These are phyloP conservation scores for Phaeolepiota aurea DNA, from an alignment of 768 basidiomycete species.

Conservation along the genomic window DNA sequence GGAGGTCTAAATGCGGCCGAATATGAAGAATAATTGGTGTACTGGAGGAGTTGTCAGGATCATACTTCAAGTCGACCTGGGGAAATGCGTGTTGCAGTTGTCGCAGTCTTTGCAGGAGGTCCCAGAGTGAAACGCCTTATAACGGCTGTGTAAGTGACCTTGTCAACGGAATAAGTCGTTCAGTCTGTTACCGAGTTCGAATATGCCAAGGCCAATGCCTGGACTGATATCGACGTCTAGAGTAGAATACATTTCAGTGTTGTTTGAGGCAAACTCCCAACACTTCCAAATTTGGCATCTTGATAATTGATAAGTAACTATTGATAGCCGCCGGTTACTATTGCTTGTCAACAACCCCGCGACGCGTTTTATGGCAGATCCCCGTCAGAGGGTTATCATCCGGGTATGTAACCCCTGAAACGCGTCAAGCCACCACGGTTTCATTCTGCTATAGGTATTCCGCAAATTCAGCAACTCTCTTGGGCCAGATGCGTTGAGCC, in stretches of 20 bases:
- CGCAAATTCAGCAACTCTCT: slow-evolving; percentile 85
- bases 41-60: slow-evolving; percentile 58
- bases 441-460: slow-evolving; percentile 47
- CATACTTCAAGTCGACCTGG: slow-evolving; percentile 78
- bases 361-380: slow-evolving; percentile 29
- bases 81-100: slow-evolving; percentile 63
- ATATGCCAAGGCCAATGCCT: slow-evolving; percentile 36
- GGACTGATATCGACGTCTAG: slow-evolving; percentile 73
- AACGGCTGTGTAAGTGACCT: slow-evolving; percentile 4
- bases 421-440: neutral
- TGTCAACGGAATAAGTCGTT: slow-evolving; percentile 1
- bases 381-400: slow-evolving; percentile 38
- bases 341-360: no score
- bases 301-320: no score
- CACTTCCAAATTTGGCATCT: neutral
- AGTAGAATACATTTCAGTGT: slow-evolving; percentile 48
- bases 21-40: slow-evolving; percentile 74
- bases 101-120: slow-evolving; percentile 59
- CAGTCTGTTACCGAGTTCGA: slow-evolving; percentile 52
- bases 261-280: neutral
- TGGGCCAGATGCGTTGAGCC: slow-evolving; percentile 66
- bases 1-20: slow-evolving; percentile 75
- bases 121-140: slow-evolving; percentile 73
- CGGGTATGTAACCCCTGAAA: slow-evolving; percentile 22
- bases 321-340: no score